phyloP scores from a whole-genome alignment of 345 rosid species.

The Eucalyptus regnans region DNA sequence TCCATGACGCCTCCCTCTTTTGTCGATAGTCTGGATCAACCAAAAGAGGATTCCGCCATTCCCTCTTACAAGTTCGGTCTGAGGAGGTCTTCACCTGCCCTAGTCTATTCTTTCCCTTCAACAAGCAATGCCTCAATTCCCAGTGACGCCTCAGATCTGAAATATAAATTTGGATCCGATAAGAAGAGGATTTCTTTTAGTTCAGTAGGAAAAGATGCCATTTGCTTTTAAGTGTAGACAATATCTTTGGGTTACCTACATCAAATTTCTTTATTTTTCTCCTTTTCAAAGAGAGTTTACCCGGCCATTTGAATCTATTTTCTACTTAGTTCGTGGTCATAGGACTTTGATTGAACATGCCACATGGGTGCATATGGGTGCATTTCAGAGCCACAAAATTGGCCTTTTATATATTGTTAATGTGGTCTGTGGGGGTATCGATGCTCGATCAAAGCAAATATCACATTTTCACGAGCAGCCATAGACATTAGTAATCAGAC shows the following conservation, averaged over 20 bases:
- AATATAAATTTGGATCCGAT: slow-evolving; percentile 57
- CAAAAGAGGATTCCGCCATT: slow-evolving; percentile 20
- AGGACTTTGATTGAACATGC: not conserved
- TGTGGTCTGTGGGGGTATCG: not conserved
- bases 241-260: not conserved
- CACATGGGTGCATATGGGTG: not conserved
- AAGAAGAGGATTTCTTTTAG: slow-evolving; percentile 50
- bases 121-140: slow-evolving; percentile 23
- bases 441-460: not conserved
- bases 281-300: not conserved
- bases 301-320: not conserved
- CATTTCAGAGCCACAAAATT: not conserved
- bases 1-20: slow-evolving; percentile 48
- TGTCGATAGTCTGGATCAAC: slow-evolving; percentile 6
- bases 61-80: slow-evolving; percentile 55
- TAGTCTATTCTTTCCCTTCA: slow-evolving; percentile 62
- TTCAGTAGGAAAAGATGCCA: slow-evolving; percentile 36
- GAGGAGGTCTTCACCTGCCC: slow-evolving; percentile 17
- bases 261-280: not conserved
- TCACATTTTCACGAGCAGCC: not conserved
- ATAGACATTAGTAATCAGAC: not conserved
- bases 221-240: slow-evolving; percentile 27
- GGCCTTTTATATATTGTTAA: not conserved
- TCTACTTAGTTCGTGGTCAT: not conserved
- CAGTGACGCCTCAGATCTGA: slow-evolving; percentile 30